Evolutionary conservation across 2,329 filamentous ascomycete species (phyloP), one percentile per base, ranked within the genome.

Genomic region (Acephala macrosclerotiorum): DNA sequence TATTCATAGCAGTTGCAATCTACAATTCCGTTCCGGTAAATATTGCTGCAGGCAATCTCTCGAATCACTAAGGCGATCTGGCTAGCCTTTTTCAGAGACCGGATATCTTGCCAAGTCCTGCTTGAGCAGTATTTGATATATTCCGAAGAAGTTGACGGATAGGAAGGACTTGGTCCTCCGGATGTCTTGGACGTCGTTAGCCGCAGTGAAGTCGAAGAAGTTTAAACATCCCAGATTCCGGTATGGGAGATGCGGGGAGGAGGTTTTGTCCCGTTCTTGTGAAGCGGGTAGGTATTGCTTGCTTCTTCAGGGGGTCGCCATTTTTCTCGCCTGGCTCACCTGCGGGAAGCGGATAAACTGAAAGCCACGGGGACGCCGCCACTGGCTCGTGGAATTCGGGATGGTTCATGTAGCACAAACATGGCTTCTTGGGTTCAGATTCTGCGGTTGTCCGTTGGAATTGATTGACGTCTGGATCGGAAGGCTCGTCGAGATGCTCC

Each of bases 161-260:
- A 33, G 49, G 29, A 33, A 33, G 29, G 26, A 53, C 49, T 53
- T 29, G 22, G 49, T 53, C 49, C 49, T 53, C 49, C 49, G 49
- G 16, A 16, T 53, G 49, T 53, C 49, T 53, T 53, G 18, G 38
- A 42, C 12, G 12, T 42, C 38, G 38, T 14, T 42, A 42, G 45
- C 20, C 45, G 14, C 45, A 49, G 3, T 22, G 12, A 33, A 53
- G 55, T 53, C 11, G 33, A n/a, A 38, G 22, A 47, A 40, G 56
- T 53, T 29, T 57, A 2, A n/a, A 42, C 9, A 63, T 58, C 42
- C 60, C 53, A 38, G 51, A n/a, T 57, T 58, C 45, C 29, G 51
- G 60, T 47, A 56, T 22, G 53, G 42, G 42, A 51, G 58, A 61
- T 65, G 63, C 63, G 63, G 63, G 63, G 63, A 58, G 22, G 53